phyloP scores from a whole-genome alignment of 139 green algal species.

The Trebouxia sp. region DNA sequence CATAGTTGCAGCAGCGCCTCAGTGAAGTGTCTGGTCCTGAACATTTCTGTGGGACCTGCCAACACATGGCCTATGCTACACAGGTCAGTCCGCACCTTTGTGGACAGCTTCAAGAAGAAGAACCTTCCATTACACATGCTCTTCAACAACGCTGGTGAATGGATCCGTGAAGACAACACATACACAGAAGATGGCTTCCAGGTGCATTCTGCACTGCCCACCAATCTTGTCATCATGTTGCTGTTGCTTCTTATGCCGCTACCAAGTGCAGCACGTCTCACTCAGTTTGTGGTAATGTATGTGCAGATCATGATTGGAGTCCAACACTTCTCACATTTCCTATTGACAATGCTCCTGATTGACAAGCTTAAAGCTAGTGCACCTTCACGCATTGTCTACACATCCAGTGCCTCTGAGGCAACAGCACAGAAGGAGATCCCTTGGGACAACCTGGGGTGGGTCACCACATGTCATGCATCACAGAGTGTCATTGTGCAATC shows the following conservation, averaged over 20 bases:
- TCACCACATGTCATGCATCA: too few species aligned
- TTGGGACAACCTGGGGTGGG: constrained; percentile 29
- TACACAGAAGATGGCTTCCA: constrained; percentile 34
- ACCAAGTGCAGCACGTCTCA: not conserved
- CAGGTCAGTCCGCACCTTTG: constrained; percentile 41
- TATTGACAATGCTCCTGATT: constrained; percentile 26
- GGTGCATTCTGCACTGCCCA: too few species aligned
- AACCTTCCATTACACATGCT: constrained; percentile 36
- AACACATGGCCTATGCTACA: not conserved
- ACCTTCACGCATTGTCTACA: constrained; percentile 27
- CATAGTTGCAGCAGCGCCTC: not conserved
- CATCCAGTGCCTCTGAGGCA: constrained; percentile 24
- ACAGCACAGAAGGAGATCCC: constrained; percentile 23
- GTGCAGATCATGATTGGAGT: constrained; percentile 29
- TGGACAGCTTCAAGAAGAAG: constrained; percentile 27
- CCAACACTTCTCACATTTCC: constrained; percentile 22
- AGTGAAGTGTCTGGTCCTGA: too few species aligned
- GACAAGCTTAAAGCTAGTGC: constrained; percentile 26
- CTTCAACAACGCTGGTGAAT: constrained; percentile 52
- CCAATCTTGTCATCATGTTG: not conserved
- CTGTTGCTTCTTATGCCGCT: not conserved
- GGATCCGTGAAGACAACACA: constrained; percentile 18
- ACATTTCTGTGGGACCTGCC: too few species aligned
- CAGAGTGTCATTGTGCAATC: too few species aligned
- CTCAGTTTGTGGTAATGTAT: too few species aligned